Evolutionary conservation across 257 asterid species (phyloP), one percentile per base, ranked within the genome.

Genomic region (Lantana camara): DNA sequence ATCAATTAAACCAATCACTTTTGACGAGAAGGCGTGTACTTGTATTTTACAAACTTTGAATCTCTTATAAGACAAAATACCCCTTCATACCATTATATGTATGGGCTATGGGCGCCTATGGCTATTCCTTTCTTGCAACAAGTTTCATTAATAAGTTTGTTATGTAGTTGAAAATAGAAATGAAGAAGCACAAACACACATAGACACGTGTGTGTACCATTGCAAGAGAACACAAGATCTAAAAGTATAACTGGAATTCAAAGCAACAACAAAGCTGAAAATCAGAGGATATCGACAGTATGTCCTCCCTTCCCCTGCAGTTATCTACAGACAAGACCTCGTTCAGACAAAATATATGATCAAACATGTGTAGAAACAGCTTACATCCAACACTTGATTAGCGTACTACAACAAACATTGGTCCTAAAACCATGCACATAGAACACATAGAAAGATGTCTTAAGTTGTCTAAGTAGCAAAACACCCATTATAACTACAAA

Each of bases 391-490:
- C 40, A 47, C 44, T 29, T 20, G 34, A 54, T 51, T 4, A 51
- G 50, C 52, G 22, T 7, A 32, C 57, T 1, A 21, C 49, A 64
- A 63, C 72, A 48, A 29, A 40, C 13, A 67, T 50, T 13, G 35
- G 50, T 22, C 17, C 5, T 1, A 66, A 38, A 20, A 49, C 30
- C 44, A 7, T 53, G 35, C 45, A 38, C 30, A 66, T 35, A 59
- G 29, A 35, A 64, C 66, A 66, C 38, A 35, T 19, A 54, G 35
- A 57, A 57, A 69, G 16, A 60, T 14, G 59, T 53, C n/a, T 5
- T 16, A 38, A 42, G 29, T 46, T 21, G 44, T 45, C 6, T n/a
- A 23, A 15, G n/a, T 27, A 47, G 52, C 13, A 24, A 29, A 9
- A 63, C 67, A 55, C 24, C 61, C 13, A 21, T 7, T 21, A 44